Base-by-base conservation (phyloP, 192 early-diverging fungal species). In the Coemansia javaensis region DNA sequence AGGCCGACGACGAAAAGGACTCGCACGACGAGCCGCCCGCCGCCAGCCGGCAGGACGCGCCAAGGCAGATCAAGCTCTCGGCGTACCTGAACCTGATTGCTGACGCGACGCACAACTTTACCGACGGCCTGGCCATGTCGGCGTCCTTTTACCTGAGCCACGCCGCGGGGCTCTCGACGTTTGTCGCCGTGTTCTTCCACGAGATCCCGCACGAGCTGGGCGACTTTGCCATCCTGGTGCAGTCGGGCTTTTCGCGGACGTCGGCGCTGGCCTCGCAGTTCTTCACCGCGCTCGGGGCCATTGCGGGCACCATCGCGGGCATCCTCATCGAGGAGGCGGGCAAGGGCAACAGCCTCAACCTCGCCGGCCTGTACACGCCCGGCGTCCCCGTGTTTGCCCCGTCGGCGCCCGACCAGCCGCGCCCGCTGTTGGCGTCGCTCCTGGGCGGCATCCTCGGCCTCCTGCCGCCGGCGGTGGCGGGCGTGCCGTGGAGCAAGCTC, bases 141-240 rank as follows among this genome's bases (percentile, higher is more conserved):
- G 85, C 87, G 1, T 89, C 90, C 17, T 90, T 91, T 56, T 87
- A 87, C 45, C 75, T 85, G 31, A 88, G 86, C 23, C 87, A 86
- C 21, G 81, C 83, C 3, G 80, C 87, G 20, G 90, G 90, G n/a
- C 80, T 88, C 6, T 88, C 88, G 3, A 91, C 90, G 7, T 83
- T 85, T 24, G 82, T 91, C 0, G 90, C 90, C 0, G 86, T 91
- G 18, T 88, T 89, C 27, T 88, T 91, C 76, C 90, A 91, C 56
- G 90, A 91, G 63, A 90, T 91, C 47, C 90, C 90, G 5, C 90
- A 91, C 50, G 85, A 90, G 72, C 83, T 91, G 4, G 88, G 88
- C 35, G 90, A 91, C 56, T 91, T 87, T 82, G 87, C 90, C 12
- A 90, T 91, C 37, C 73, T 91, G 45, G 82, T 88, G 47, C 85